Evolutionary conservation across 805 yeast species (phyloP), one percentile per base, ranked within the genome.

Genomic region (Candida fluviatilis): DNA sequence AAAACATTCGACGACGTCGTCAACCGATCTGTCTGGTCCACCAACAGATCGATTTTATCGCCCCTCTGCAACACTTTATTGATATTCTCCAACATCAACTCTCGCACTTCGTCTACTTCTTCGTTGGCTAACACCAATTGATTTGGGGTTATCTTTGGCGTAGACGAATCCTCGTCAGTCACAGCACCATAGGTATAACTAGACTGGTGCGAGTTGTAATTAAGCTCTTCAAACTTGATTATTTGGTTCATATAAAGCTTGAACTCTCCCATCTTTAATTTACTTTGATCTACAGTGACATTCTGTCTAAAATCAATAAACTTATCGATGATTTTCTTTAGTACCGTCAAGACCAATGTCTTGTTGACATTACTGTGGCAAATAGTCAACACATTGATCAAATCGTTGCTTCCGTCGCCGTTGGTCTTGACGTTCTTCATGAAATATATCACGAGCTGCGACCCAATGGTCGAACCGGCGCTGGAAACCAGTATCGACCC

Each of bases 21-120:
- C 57, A 87, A 71, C 37, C 79, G 70, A 44, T 84, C 82, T 1
- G 96, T 88, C 57, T 87, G 87, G 57, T 82, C 85, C 21, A 87
- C 91, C 45, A 87, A 67, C 28, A 75, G 59, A 47, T 78, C 75
- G 41, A 87, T 77, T 37, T 84, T 73, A 51, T 87, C 95, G 15
- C 95, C 95, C 36, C 96, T 73, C 47, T 78, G 79, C 48, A 87
- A 64, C 18, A 88, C 72, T 53, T 78, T 71, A 49, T 80, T 87
- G 38, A 84, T 79, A 51, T 84, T 84, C 43, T 81, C 84, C 42
- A 79, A 73, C 89, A 84, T 82, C 44, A 84, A 58, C 37, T 74
- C 74, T 46, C 82, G 66, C 17, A 84, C 84, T 51, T 80, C 80
- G 38, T 76, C 77, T 15, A 83, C 71, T 42, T 84, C 89, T 40